phyloP scores from a whole-genome alignment of 2,329 filamentous ascomycete species.

The Colletotrichum sp. region DNA sequence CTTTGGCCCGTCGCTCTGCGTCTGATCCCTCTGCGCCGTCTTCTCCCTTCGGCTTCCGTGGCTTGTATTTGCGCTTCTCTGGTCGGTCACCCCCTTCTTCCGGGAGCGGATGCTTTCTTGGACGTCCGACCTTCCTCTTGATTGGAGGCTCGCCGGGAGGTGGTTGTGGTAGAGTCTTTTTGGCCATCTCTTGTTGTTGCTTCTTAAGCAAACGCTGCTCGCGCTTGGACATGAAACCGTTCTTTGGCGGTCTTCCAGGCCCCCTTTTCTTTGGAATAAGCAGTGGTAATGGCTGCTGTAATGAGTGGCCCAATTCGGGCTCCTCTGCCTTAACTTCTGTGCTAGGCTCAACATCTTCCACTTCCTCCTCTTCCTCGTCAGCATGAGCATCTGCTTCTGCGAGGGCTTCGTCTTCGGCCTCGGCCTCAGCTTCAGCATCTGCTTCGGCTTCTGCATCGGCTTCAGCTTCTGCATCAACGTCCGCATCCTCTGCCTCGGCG shows the following conservation, averaged over 20 bases:
- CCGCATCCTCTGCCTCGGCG: conserved; percentile 24
- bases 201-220: conserved; percentile 71
- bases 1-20: conserved; percentile 58
- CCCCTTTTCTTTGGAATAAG: conserved; percentile 68
- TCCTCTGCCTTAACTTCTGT: conserved; percentile 31
- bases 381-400: conserved; percentile 29
- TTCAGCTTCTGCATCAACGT: conserved; percentile 25
- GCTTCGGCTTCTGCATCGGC: conserved; percentile 21
- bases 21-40: conserved; percentile 62
- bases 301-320: conserved; percentile 37
- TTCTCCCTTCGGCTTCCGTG: conserved; percentile 59
- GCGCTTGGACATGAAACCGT: conserved; percentile 83
- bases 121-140: conserved; percentile 70
- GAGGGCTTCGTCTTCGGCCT: conserved; percentile 29
- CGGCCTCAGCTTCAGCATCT: conserved; percentile 9
- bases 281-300: conserved; percentile 40
- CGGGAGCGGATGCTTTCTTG: conserved; percentile 66
- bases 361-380: conserved; percentile 26
- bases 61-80: conserved; percentile 72
- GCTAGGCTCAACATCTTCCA: not conserved
- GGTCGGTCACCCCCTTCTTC: conserved; percentile 59
- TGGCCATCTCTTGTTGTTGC: conserved; percentile 55
- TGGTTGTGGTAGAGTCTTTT: conserved; percentile 55
- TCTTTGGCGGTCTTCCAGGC: conserved; percentile 82
- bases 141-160: conserved; percentile 54